These are phyloP conservation scores for Pseudofabraea citricarpa DNA, from an alignment of 2,329 filamentous ascomycete genomes.

Conservation along the genomic window DNA sequence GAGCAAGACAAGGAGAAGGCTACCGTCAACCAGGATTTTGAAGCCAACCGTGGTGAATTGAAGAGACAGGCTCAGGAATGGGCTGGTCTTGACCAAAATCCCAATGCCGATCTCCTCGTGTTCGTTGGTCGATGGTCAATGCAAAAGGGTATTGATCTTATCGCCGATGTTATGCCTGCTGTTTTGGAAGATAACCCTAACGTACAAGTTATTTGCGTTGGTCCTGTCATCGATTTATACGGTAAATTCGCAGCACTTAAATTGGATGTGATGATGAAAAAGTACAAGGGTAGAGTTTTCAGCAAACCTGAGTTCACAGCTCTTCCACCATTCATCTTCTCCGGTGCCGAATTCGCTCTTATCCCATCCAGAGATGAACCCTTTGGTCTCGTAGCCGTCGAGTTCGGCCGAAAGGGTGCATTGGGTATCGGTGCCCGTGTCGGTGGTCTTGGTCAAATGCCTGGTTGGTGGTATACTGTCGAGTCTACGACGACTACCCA, in stretches of 20 bases:
- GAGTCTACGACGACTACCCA: slow-evolving; percentile 60
- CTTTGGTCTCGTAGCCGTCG: slow-evolving; percentile 64
- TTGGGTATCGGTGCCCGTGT: slow-evolving; percentile 62
- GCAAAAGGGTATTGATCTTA: slow-evolving; percentile 65
- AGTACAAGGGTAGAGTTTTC: slow-evolving; percentile 60
- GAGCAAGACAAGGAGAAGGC: slow-evolving; percentile 33
- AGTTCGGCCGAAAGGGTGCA: slow-evolving; percentile 64
- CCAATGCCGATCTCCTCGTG: slow-evolving; percentile 59
- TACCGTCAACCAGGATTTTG: slow-evolving; percentile 1
- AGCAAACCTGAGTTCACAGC: slow-evolving; percentile 64
- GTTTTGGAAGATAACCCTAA: slow-evolving; percentile 55
- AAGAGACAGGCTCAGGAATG: slow-evolving; percentile 58
- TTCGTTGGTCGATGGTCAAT: slow-evolving; percentile 67
- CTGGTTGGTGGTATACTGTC: slow-evolving; percentile 67
- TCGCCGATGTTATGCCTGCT: slow-evolving; percentile 63
- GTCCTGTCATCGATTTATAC: slow-evolving; percentile 65
- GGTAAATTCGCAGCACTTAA: slow-evolving; percentile 65
- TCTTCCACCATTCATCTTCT: slow-evolving; percentile 61
- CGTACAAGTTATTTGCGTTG: slow-evolving; percentile 58
- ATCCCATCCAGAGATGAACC: slow-evolving; percentile 67
- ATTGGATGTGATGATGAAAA: slow-evolving; percentile 57
- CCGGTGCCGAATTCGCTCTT: slow-evolving; percentile 62
- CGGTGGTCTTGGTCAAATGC: slow-evolving; percentile 66
- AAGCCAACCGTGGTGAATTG: background rate
- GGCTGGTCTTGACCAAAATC: slow-evolving; percentile 57